Percentiles rank a stretch among this genome's conserved stretches.
These are phyloP conservation scores for Ogataea chonburiensis DNA, from an alignment of 805 yeast species.

Conservation along the genomic window DNA sequence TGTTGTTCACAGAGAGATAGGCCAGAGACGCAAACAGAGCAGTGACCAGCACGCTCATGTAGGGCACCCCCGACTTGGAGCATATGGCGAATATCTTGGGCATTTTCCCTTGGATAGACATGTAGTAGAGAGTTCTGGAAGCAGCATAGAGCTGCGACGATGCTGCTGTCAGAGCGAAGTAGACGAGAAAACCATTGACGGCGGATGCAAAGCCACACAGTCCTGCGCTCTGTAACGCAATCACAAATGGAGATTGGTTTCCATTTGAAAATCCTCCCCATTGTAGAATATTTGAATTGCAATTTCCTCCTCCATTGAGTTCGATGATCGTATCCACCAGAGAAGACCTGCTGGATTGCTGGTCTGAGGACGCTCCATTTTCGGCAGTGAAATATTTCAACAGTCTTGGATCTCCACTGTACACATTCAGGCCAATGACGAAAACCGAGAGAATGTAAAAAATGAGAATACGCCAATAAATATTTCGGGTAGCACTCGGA, in stretches of 20 bases:
- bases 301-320: slow-evolving; percentile 29
- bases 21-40: slow-evolving; percentile 61
- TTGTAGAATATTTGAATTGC: slow-evolving; percentile 24
- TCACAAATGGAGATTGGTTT: slow-evolving; percentile 55
- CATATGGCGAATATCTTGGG: slow-evolving; percentile 62
- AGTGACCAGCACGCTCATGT: slow-evolving; percentile 63
- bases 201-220: slow-evolving; percentile 49
- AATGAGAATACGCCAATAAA: slow-evolving; percentile 65
- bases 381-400: slow-evolving; percentile 50
- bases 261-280: slow-evolving; percentile 44
- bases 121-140: slow-evolving; percentile 55
- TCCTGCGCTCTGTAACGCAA: slow-evolving; percentile 54
- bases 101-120: slow-evolving; percentile 56
- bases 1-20: slow-evolving; percentile 54
- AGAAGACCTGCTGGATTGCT: background rate
- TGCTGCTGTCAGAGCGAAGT: slow-evolving; percentile 57
- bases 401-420: slow-evolving; percentile 75
- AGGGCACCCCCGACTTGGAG: slow-evolving; percentile 68
- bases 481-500: slow-evolving; percentile 73
- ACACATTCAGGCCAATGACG: slow-evolving; percentile 67
- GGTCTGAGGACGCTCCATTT: slow-evolving; percentile 2
- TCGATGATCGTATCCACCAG: slow-evolving; percentile 22
- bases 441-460: slow-evolving; percentile 68
- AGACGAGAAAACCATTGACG: slow-evolving; percentile 51
- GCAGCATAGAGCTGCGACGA: slow-evolving; percentile 59